phyloP scores from a whole-genome alignment of 257 asterid genomes.

The Osmanthus fragrans region DNA sequence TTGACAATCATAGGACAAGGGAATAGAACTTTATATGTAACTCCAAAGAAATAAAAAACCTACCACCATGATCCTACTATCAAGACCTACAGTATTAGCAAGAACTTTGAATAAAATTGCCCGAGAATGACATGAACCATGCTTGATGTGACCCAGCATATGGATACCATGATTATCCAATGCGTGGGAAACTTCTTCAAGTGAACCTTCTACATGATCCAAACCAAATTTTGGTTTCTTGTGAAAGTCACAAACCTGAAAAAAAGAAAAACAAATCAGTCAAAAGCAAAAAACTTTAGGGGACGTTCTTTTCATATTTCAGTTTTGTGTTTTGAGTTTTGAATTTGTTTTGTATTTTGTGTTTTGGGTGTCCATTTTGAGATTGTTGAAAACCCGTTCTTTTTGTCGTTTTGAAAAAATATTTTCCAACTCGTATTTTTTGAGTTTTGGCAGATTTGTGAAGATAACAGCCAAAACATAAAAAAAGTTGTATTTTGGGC shows the following conservation, averaged over 20 bases:
- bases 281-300: slow-evolving; percentile 9
- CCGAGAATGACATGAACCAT: slow-evolving; percentile 75
- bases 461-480: too few species aligned
- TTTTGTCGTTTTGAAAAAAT: too few species aligned
- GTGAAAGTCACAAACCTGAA: slow-evolving; percentile 67
- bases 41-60: slow-evolving; percentile 35
- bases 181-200: slow-evolving; percentile 78
- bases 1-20: slow-evolving; percentile 12
- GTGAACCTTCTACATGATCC: slow-evolving; percentile 43
- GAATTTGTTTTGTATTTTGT: too few species aligned
- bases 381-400: too few species aligned
- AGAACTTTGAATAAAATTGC: slow-evolving; percentile 94
- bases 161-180: slow-evolving; percentile 77
- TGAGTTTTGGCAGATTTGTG: too few species aligned
- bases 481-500: too few species aligned
- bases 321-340: too few species aligned
- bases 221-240: slow-evolving; percentile 62
- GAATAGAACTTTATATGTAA: slow-evolving; percentile 15
- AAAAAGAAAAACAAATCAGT: slow-evolving; percentile 17
- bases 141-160: slow-evolving; percentile 81
- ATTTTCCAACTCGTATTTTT: too few species aligned
- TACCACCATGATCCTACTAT: slow-evolving; percentile 85
- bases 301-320: too few species aligned
- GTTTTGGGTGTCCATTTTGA: too few species aligned
- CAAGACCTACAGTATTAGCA: slow-evolving; percentile 77